phyloP scores from a whole-genome alignment of 306 rosid genomes.

The Lathyrus sativus region DNA sequence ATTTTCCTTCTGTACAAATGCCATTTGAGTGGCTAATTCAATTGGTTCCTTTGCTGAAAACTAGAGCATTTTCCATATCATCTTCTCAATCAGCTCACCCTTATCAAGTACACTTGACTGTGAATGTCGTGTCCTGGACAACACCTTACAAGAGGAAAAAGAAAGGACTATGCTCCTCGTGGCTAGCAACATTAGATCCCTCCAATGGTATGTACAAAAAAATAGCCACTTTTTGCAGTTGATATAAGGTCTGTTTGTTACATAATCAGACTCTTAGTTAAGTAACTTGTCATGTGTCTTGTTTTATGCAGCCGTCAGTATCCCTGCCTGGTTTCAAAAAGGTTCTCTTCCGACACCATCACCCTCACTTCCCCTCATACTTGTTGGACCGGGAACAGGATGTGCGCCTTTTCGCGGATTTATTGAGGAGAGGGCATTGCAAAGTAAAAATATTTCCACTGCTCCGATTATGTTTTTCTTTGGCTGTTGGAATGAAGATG shows the following conservation, averaged over 20 bases:
- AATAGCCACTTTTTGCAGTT: slow-evolving; percentile 3
- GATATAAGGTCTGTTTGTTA: not conserved
- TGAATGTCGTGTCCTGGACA: slow-evolving; percentile 73
- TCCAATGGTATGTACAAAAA: slow-evolving; percentile 48
- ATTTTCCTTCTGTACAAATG: slow-evolving; percentile 90
- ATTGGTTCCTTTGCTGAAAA: slow-evolving; percentile 84
- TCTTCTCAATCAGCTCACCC: slow-evolving; percentile 72
- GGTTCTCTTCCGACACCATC: slow-evolving; percentile 81
- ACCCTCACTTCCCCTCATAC: slow-evolving; percentile 81
- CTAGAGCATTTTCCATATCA: slow-evolving; percentile 85
- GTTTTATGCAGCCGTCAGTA: slow-evolving; percentile 49
- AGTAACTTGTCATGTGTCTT: slow-evolving; percentile 22
- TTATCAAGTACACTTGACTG: slow-evolving; percentile 85
- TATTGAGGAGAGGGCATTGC: slow-evolving; percentile 79
- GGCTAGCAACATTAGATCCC: slow-evolving; percentile 83
- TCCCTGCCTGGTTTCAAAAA: slow-evolving; percentile 81
- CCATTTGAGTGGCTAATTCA: slow-evolving; percentile 94
- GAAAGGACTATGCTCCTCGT: slow-evolving; percentile 78
- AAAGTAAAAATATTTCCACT: slow-evolving; percentile 50
- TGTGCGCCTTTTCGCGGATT: slow-evolving; percentile 91
- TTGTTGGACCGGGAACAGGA: slow-evolving; percentile 93
- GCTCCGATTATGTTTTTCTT: slow-evolving; percentile 83
- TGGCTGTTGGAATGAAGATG: slow-evolving; percentile 75
- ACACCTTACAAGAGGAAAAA: slow-evolving; percentile 81
- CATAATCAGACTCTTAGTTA: not conserved